Percentiles rank a stretch among this genome's conserved stretches.
Evolutionary conservation across 225 moss, liverwort and hornwort genomes (phyloP).

Genomic region (Pleurozium schreberi): DNA sequence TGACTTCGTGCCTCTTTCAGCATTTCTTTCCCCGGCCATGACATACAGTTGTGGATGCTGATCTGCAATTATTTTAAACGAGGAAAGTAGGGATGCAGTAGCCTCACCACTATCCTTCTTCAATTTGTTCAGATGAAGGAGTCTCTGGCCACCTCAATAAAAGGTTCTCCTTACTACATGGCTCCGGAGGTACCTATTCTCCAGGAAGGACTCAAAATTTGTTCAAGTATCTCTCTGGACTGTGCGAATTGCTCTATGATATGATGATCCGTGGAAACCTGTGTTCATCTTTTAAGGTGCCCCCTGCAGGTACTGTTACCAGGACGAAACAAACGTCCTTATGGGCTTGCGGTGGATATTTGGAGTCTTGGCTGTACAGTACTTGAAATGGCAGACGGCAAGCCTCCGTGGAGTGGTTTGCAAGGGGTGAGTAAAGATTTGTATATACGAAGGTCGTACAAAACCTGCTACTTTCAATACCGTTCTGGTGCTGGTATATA

Average conservation of each 20-base stretch:
- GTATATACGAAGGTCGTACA: neutral
- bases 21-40: neutral
- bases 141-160: conserved; percentile 51
- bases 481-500: neutral
- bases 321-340: conserved; percentile 30
- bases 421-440: conserved; percentile 14
- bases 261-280: neutral
- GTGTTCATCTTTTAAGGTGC: neutral
- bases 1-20: neutral
- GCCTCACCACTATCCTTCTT: neutral
- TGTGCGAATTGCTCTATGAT: neutral
- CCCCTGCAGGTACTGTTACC: conserved; percentile 13
- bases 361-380: conserved; percentile 95
- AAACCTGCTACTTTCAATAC: neutral
- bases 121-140: conserved; percentile 45
- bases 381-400: conserved; percentile 85
- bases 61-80: neutral
- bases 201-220: neutral
- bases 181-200: conserved; percentile 68
- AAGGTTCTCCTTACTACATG: conserved; percentile 93
- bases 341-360: conserved; percentile 80
- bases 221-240: neutral
- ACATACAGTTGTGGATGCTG: neutral
- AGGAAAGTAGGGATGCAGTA: neutral
- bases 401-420: conserved; percentile 51